Base-by-base conservation (phyloP, 345 rosid species). In the Eucalyptus pauciflora region DNA sequence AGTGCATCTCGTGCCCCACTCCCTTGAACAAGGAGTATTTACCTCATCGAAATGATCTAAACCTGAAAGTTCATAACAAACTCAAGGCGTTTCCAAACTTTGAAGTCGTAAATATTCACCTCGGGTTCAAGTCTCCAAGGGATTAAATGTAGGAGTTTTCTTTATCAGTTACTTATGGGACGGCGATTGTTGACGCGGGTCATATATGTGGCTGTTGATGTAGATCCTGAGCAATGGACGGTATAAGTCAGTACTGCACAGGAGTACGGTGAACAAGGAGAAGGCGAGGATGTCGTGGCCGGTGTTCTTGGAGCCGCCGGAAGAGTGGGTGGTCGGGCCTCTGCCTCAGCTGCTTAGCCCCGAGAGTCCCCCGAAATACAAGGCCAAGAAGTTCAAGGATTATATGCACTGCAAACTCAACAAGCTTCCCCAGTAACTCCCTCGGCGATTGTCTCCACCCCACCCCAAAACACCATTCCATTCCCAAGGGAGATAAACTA, bases 221-320 rank as follows among this genome's bases (percentile, higher is more conserved):
- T 91, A 96, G 99, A 94, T 96, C 85, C 88, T 98, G 24, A 97
- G 97, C 93, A 97, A 97, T 37, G 98, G 98, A 13, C 90, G 85
- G 89, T 96, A 95, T 90, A 96, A 94, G 90, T 89, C 92, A 10
- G 98, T 96, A 89, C 86, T 95, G 85, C 99, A 96, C 86, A 92
- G 98, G 71, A 94, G 95, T 7, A 96, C 97, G 0, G 99, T 98
- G 87, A 91, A 89, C 60, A 95, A 95, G 87, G 95, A 95, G 10
- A 94, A 89, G 92, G 91, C 96, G 12, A 95, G 99, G 91, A 96
- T 97, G 99, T 97, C 99, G 27, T 98, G 98, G 99, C 99, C 99
- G 2, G 97, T 98, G 20, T 98, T 98, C 93, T 79, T 98, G 92
- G 98, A 97, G 91, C 99, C 99, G 10, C 95, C 95, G 22, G 83